A percentile compares a stretch with the other conserved stretches of the same genome.
These are phyloP conservation scores for Globisporangium cystogenes DNA, from an alignment of 352 stramenopile species.

Conservation along the genomic window DNA sequence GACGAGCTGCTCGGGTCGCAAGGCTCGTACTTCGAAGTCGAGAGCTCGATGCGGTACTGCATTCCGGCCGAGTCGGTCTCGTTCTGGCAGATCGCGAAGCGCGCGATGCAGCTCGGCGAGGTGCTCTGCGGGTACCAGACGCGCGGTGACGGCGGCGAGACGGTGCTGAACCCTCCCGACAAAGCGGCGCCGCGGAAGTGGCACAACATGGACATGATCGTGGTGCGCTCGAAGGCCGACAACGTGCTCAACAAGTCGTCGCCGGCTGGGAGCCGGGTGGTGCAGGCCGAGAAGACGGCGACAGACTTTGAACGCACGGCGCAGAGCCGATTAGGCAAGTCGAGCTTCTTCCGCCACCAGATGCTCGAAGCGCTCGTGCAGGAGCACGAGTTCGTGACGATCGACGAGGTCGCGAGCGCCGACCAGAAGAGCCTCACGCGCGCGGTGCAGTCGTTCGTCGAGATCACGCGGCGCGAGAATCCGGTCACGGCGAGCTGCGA, in stretches of 20 bases:
- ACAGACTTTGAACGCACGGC: conserved; percentile 49
- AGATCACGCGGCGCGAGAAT: conserved; percentile 15
- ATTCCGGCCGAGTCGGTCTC: conserved; percentile 39
- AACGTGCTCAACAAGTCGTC: conserved; percentile 15
- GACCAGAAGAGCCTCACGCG: conserved; percentile 25
- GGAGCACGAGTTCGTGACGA: conserved; percentile 34
- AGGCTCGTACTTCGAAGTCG: conserved; percentile 71
- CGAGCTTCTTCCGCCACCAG: conserved; percentile 35
- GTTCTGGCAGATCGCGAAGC: conserved; percentile 78
- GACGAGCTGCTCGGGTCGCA: conserved; percentile 67
- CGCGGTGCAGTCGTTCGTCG: conserved; percentile 32
- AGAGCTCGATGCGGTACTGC: conserved; percentile 58
- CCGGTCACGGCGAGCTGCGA: not conserved
- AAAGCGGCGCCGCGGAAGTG: conserved; percentile 48
- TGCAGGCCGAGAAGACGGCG: conserved; percentile 1
- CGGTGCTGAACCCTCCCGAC: conserved; percentile 64
- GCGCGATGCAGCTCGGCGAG: conserved; percentile 46
- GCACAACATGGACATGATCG: conserved; percentile 55
- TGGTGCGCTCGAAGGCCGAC: conserved; percentile 39
- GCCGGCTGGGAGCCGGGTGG: not conserved
- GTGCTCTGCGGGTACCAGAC: conserved; percentile 79
- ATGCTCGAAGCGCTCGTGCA: conserved; percentile 50
- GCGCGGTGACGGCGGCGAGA: conserved; percentile 32
- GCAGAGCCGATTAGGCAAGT: conserved; percentile 39
- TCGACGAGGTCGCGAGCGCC: conserved; percentile 20